Evolutionary conservation across 805 yeast genomes (phyloP).

Genomic region (Cyberlindnera lachancei): DNA sequence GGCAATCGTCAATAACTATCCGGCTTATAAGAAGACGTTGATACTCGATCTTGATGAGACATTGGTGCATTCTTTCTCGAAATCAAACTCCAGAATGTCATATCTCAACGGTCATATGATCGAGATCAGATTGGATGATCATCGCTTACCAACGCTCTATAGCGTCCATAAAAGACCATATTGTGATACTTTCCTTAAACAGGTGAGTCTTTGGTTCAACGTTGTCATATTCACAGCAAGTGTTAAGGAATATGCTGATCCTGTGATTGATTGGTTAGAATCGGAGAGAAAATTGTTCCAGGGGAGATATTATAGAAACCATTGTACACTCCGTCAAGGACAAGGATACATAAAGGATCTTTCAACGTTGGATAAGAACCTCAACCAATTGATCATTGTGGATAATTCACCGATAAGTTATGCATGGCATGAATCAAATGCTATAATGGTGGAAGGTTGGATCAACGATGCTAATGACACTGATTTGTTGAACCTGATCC

Average conservation of each 20-base stretch:
- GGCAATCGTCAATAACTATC: constrained; percentile 31
- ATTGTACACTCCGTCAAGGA: constrained; percentile 71
- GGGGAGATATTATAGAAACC: constrained; percentile 65
- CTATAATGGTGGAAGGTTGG: constrained; percentile 95
- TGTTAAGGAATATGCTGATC: constrained; percentile 92
- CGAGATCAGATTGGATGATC: constrained; percentile 66
- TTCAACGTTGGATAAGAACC: constrained; percentile 40
- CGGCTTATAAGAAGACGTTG: constrained; percentile 54
- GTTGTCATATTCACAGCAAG: constrained; percentile 92
- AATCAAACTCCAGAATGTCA: constrained; percentile 38
- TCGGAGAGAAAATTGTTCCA: constrained; percentile 46
- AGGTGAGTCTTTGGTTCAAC: constrained; percentile 81
- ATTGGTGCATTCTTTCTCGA: constrained; percentile 79
- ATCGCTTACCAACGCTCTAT: constrained; percentile 71
- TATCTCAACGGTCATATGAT: constrained; percentile 67
- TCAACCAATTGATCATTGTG: constrained; percentile 64
- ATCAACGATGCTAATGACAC: constrained; percentile 90
- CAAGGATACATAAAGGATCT: constrained; percentile 84
- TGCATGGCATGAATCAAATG: constrained; percentile 77
- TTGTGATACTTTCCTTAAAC: constrained; percentile 76
- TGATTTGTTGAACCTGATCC: constrained; percentile 73
- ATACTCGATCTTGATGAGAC: constrained; percentile 93
- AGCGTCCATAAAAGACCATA: constrained; percentile 88
- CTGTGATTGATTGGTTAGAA: constrained; percentile 90
- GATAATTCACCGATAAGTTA: constrained; percentile 94